Evolutionary conservation across 148 eudicot species (phyloP), one percentile per base, ranked within the genome.

Genomic region (Nepenthes mirabilis): DNA sequence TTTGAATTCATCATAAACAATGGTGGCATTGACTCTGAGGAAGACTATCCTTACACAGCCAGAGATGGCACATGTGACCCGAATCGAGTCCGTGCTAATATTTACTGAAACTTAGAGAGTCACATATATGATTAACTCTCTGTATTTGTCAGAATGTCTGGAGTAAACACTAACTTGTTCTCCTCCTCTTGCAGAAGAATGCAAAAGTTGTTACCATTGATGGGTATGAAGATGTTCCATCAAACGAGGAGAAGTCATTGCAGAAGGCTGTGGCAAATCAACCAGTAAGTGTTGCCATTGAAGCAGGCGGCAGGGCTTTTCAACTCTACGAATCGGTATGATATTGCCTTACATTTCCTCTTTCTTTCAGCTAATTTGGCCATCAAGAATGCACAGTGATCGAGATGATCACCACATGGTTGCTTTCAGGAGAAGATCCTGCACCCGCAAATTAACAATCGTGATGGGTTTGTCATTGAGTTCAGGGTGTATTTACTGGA

Each of bases 211-310:
- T 90, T 52, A 58, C 77, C 43, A 90, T 90, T 70, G 85, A 90
- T 74, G 83, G 78, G 1, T 90, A 63, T 35, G 89, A 87, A 76
- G 79, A 84, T 75, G 91, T 90, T 62, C 89, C 95, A 8, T 60
- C 56, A 47, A 74, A 84, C 50, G 80, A 84, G 5, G 97, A 90
- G 70, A 69, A 81, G 56, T 75, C 89, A 0, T 62, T 87, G 61
- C 63, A 71, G 83, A 90, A 90, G 72, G 97, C 97, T 6, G 79
- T 82, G 57, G 87, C 90, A 50, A 33, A 70, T 61, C 97, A 91
- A 69, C 97, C 97, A 2, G 77, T 87, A 11, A 84, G 87, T 66
- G 91, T 90, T 64, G 88, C 91, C 48, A 82, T 90, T 67, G 95
- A 90, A 74, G 89, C 95, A 32, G 83, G 82, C 56, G 91, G 85